Percentiles rank a stretch among this genome's conserved stretches.
phyloP scores from a whole-genome alignment of 202 grass and related monocot genomes.

The Bolboschoenoplectus hybrid region DNA sequence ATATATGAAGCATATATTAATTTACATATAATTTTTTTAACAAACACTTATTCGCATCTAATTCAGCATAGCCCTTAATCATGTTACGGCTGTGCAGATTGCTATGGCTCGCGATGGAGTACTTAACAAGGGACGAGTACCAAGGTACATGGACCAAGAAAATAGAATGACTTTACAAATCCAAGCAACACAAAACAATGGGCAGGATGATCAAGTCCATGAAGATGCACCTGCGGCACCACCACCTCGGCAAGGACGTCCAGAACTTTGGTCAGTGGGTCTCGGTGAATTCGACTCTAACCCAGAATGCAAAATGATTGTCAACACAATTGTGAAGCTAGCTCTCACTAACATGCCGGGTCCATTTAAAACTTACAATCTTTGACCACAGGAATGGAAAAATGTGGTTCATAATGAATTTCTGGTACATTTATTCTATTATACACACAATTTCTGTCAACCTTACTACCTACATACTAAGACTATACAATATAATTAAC shows the following conservation, averaged over 20 bases:
- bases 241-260: not conserved
- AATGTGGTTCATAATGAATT: not conserved
- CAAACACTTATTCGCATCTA: too few species aligned
- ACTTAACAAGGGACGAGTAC: not conserved
- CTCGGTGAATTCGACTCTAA: not conserved
- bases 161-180: not conserved
- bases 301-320: not conserved
- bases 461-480: too few species aligned
- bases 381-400: not conserved
- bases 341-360: not conserved
- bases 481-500: too few species aligned
- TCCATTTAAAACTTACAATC: not conserved
- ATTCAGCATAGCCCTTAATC: too few species aligned
- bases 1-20: too few species aligned
- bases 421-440: not conserved
- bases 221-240: not conserved
- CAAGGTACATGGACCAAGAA: not conserved
- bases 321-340: not conserved
- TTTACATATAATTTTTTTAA: too few species aligned
- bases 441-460: not conserved
- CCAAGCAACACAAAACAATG: not conserved
- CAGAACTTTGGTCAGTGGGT: not conserved
- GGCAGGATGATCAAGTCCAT: not conserved
- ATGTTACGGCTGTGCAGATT: not conserved
- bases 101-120: not conserved